A percentile compares a stretch with the other conserved stretches of the same genome.
These are phyloP conservation scores for Nothomitra cinnamomea DNA, from an alignment of 2,329 filamentous ascomycete species.

Conservation along the genomic window DNA sequence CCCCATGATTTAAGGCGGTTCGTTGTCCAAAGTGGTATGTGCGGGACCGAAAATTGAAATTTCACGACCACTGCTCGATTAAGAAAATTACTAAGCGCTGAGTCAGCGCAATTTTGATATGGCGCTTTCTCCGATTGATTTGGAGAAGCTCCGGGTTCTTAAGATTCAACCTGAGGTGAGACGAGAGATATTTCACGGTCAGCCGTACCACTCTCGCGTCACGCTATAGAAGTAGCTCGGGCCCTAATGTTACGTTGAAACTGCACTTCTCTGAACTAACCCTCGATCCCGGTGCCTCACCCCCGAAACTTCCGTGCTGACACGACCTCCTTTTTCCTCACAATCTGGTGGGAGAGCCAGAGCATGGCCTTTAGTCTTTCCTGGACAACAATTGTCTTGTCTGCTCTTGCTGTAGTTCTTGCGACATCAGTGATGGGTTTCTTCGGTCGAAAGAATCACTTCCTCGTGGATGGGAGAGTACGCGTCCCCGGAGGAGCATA, in stretches of 20 bases:
- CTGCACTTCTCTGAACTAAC: not conserved
- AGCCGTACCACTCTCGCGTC: too few species aligned
- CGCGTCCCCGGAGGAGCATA: slow-evolving; percentile 11
- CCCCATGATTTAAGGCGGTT: slow-evolving; percentile 28
- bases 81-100: not conserved
- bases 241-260: too few species aligned
- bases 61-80: slow-evolving; percentile 3
- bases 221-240: too few species aligned
- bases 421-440: slow-evolving; percentile 7
- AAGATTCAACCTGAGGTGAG: too few species aligned
- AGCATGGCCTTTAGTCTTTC: not conserved
- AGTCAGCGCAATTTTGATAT: not conserved
- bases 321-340: not conserved
- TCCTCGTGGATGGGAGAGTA: slow-evolving; percentile 10
- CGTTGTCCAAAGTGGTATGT: slow-evolving; percentile 12
- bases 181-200: too few species aligned
- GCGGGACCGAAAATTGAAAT: slow-evolving; percentile 13
- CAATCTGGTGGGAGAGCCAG: not conserved
- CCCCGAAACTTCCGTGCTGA: not conserved
- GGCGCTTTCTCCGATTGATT: too few species aligned
- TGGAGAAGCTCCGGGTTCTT: too few species aligned
- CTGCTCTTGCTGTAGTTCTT: not conserved
- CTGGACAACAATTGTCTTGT: not conserved
- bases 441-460: slow-evolving; percentile 10
- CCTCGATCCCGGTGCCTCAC: not conserved